phyloP scores from a whole-genome alignment of 164 flowering plant species.

The Aristolochia californica region DNA sequence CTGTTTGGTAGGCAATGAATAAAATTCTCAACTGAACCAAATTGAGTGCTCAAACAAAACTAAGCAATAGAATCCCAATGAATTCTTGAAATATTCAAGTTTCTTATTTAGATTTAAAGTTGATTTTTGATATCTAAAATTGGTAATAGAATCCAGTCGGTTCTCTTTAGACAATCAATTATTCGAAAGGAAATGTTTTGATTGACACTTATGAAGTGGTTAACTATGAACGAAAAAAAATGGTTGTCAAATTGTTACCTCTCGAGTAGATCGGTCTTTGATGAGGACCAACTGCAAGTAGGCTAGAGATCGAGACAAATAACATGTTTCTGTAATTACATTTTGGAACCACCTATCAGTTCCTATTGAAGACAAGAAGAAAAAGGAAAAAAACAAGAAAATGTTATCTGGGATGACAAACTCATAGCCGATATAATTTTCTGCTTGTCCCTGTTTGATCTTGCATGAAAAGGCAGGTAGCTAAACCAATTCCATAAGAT shows the following conservation, averaged over 20 bases:
- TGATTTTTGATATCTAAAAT: no score
- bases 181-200: no score
- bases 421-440: constrained; percentile 57
- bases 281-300: constrained; percentile 50
- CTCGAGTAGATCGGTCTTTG: constrained; percentile 55
- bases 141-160: no score
- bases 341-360: no score
- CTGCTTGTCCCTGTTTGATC: constrained; percentile 54
- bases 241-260: constrained; percentile 36
- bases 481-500: constrained; percentile 12
- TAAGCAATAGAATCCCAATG: no score
- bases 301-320: constrained; percentile 27
- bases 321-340: no score
- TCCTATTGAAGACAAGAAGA: neutral
- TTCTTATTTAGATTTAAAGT: no score
- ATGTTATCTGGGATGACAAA: constrained; percentile 4
- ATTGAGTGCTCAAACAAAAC: no score
- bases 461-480: constrained; percentile 63
- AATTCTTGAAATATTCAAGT: neutral
- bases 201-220: no score
- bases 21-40: neutral
- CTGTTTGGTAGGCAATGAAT: constrained; percentile 20
- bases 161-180: no score
- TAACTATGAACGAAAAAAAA: no score
- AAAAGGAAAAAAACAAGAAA: neutral